phyloP scores from a whole-genome alignment of 2,329 filamentous ascomycete species.

The Botrytis tulipae region DNA sequence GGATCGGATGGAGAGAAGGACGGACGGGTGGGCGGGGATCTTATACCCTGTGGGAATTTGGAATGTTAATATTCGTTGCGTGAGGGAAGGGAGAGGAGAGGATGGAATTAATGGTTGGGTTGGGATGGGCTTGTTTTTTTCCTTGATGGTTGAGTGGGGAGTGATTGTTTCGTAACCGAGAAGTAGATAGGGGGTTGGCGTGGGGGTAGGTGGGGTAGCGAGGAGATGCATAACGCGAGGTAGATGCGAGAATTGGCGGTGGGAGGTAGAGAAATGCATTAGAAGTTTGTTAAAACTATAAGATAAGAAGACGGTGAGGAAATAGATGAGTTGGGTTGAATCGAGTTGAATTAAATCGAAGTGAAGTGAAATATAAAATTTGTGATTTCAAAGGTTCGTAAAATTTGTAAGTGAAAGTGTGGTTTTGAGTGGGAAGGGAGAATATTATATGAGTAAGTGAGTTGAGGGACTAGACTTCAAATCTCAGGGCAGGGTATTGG shows the following conservation, averaged over 20 bases:
- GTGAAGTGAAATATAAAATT: neutral
- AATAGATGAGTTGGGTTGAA: neutral
- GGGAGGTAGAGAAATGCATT: neutral
- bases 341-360: neutral
- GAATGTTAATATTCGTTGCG: neutral
- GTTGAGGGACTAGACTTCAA: too few species aligned
- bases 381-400: neutral
- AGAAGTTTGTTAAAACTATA: neutral
- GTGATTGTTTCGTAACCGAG: neutral
- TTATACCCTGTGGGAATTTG: conserved; percentile 7
- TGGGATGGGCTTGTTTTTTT: neutral
- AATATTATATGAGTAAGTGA: too few species aligned
- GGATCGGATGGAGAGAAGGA: neutral
- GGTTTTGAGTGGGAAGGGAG: too few species aligned
- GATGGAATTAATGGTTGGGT: neutral
- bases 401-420: too few species aligned
- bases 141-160: neutral
- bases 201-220: neutral
- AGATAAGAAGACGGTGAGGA: neutral
- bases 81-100: neutral
- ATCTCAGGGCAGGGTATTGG: too few species aligned
- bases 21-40: neutral
- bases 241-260: neutral
- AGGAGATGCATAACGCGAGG: neutral
- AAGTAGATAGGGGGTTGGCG: neutral